A percentile compares a stretch with the other conserved stretches of the same genome.
Conservation (phyloP, 805 yeast species). For the Zygosaccharomyces lentus region DNA sequence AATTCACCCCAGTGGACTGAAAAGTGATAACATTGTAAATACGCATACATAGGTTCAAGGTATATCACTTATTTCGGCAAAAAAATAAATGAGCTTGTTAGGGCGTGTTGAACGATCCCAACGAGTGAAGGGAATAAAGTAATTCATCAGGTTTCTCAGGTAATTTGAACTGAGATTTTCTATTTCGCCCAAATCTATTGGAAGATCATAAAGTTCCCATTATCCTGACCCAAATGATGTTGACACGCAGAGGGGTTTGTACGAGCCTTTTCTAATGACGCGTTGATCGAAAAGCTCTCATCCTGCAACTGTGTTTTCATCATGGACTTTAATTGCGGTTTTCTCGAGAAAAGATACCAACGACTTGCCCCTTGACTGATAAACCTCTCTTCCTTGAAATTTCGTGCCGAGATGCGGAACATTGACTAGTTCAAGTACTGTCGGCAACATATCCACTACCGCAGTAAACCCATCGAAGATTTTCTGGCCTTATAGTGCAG, state of each 20-base stretch:
- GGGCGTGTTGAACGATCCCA: too few relatives aligned
- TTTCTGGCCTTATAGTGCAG: constrained; percentile 37
- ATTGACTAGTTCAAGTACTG: constrained; percentile 48
- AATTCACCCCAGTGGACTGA: too few relatives aligned
- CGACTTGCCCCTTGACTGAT: constrained; percentile 43
- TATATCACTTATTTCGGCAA: too few relatives aligned
- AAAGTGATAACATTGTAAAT: too few relatives aligned
- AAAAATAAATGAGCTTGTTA: too few relatives aligned
- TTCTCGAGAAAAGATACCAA: constrained; percentile 41
- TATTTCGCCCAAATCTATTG: constrained; percentile 49
- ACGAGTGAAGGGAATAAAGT: too few relatives aligned
- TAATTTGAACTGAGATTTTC: constrained; percentile 39
- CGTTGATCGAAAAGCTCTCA: constrained; percentile 59
- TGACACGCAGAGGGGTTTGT: constrained; percentile 47
- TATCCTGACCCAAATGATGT: constrained; percentile 45
- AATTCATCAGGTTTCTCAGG: constrained; percentile 41
- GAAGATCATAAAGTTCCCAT: constrained; percentile 47
- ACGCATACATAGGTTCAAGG: too few relatives aligned
- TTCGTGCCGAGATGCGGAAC: constrained; percentile 40
- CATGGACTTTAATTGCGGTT: constrained; percentile 34
- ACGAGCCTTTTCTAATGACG: constrained; percentile 48
- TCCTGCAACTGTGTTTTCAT: constrained; percentile 44
- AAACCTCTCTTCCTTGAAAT: constrained; percentile 44
- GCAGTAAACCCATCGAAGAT: constrained; percentile 44
- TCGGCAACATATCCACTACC: constrained; percentile 59